Evolutionary conservation across 2,329 filamentous ascomycete species (phyloP).

Genomic region (Cladosporium sp.): DNA sequence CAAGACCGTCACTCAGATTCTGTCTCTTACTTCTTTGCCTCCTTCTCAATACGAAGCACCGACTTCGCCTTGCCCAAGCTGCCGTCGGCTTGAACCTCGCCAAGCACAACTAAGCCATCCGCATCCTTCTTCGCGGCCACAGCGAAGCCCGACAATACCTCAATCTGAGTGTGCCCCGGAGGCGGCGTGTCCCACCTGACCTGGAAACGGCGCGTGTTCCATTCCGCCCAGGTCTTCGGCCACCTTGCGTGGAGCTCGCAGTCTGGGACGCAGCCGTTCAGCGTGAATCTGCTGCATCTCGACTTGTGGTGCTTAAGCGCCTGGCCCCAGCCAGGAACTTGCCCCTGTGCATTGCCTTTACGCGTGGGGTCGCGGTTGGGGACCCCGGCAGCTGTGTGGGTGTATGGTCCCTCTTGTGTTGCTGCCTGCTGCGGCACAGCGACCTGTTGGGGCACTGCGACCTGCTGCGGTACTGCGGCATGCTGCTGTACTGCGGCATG

Average conservation of each 20-base stretch:
- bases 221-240: neutral
- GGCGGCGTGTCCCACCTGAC: neutral
- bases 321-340: neutral
- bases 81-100: neutral
- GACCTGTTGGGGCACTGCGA: too few species aligned
- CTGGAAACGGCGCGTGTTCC: neutral
- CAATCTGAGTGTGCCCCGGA: neutral
- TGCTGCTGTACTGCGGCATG: neutral
- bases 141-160: neutral
- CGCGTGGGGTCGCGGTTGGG: neutral
- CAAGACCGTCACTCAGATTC: neutral
- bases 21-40: neutral
- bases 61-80: neutral
- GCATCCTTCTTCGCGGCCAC: neutral
- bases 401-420: neutral
- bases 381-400: neutral
- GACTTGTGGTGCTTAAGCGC: neutral
- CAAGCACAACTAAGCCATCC: neutral
- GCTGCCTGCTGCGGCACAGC: too few species aligned
- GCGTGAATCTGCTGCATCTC: neutral
- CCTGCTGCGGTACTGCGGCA: too few species aligned
- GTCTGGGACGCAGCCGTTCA: neutral
- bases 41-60: neutral
- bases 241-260: neutral
- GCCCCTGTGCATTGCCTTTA: neutral